These are phyloP conservation scores for Amniculicola lignicola DNA, from an alignment of 495 filamentous ascomycete genomes.

Conservation along the genomic window DNA sequence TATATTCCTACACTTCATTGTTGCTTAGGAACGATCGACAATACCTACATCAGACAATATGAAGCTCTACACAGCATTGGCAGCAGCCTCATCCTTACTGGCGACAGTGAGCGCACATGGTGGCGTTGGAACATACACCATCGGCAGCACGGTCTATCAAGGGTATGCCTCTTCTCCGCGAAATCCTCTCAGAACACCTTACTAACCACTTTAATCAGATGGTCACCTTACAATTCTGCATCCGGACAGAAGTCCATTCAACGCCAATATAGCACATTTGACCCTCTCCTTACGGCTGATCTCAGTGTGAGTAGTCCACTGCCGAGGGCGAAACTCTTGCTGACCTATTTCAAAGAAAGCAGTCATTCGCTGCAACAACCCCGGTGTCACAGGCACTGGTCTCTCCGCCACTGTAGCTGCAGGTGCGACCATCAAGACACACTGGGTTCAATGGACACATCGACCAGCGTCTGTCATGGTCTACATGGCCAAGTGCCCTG, in stretches of 20 bases:
- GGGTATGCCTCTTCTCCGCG: slow-evolving; percentile 12
- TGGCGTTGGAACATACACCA: slow-evolving; percentile 30
- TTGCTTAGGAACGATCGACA: not conserved
- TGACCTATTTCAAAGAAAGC: slow-evolving; percentile 1
- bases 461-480: slow-evolving; percentile 27
- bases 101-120: slow-evolving; percentile 28
- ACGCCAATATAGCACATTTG: slow-evolving; percentile 24
- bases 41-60: slow-evolving; percentile 7
- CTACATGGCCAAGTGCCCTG: slow-evolving; percentile 35
- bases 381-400: slow-evolving; percentile 26
- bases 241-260: slow-evolving; percentile 28
- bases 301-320: slow-evolving; percentile 14
- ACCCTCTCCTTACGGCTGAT: slow-evolving; percentile 26
- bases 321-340: not conserved
- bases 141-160: slow-evolving; percentile 25
- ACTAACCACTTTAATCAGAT: slow-evolving; percentile 19
- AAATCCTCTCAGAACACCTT: not conserved
- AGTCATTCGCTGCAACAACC: slow-evolving; percentile 33
- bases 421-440: slow-evolving; percentile 20
- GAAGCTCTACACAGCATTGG: slow-evolving; percentile 13
- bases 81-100: slow-evolving; percentile 23
- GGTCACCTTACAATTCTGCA: slow-evolving; percentile 31
- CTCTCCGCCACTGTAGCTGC: slow-evolving; percentile 18
- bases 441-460: slow-evolving; percentile 34
- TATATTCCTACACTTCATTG: slow-evolving; percentile 8